phyloP scores from a whole-genome alignment of 75 land plant species.

The Pseudotsuga menziesii region DNA sequence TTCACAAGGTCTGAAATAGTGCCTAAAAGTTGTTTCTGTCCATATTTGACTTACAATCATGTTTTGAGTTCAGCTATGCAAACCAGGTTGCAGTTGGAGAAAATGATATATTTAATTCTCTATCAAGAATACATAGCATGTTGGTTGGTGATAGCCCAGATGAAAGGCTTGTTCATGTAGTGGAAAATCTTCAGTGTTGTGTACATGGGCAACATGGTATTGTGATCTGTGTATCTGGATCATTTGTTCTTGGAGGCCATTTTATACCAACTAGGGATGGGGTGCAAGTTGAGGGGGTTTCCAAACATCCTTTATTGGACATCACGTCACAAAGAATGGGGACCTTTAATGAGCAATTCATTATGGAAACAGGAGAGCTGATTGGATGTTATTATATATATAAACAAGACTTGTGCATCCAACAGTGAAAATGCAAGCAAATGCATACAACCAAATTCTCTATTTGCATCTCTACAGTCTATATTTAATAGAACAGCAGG shows the following conservation, averaged over 20 bases:
- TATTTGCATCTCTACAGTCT: neutral
- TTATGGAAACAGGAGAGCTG: slow-evolving; percentile 66
- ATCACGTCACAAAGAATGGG: slow-evolving; percentile 61
- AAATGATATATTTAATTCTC: slow-evolving; percentile 51
- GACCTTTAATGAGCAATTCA: slow-evolving; percentile 82
- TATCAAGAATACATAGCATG: slow-evolving; percentile 64
- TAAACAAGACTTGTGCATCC: slow-evolving; percentile 86
- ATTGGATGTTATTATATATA: slow-evolving; percentile 66
- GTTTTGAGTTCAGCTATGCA: too few species aligned
- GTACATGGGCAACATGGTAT: slow-evolving; percentile 76
- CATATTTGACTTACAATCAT: too few species aligned
- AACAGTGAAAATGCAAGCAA: slow-evolving; percentile 22
- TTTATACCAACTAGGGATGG: slow-evolving; percentile 92
- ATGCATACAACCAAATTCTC: slow-evolving; percentile 4
- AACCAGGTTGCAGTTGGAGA: too few species aligned
- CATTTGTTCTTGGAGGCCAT: slow-evolving; percentile 89
- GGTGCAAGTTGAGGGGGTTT: slow-evolving; percentile 85
- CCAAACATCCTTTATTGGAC: slow-evolving; percentile 52
- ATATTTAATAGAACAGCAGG: neutral
- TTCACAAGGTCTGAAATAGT: neutral
- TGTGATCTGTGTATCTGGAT: slow-evolving; percentile 89
- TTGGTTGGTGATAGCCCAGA: slow-evolving; percentile 71
- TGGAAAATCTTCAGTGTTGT: slow-evolving; percentile 91
- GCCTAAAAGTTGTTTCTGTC: slow-evolving; percentile 2
- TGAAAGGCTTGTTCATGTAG: slow-evolving; percentile 88